Percentiles rank a stretch among this genome's conserved stretches.
Conservation (phyloP, 768 basidiomycete genomes). For the Chalciporus pseudorubinellus region DNA sequence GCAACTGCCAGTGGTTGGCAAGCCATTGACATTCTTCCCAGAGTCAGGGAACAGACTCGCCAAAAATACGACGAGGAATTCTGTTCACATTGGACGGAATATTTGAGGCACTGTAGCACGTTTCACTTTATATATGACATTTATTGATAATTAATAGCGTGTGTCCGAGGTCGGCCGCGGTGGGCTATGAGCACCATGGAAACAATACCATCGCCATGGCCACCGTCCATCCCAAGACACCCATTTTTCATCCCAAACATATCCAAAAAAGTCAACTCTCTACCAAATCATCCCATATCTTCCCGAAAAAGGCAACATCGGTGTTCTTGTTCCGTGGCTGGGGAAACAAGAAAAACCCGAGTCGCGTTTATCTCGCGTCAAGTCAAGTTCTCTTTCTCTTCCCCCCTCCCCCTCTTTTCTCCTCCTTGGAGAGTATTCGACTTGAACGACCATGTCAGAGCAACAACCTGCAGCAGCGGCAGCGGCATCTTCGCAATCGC, state of each 20-base stretch:
- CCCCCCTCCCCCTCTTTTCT: not conserved
- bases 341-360: not conserved
- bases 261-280: not conserved
- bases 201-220: slow-evolving; percentile 4
- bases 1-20: no score
- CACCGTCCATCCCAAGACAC: not conserved
- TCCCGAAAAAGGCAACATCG: not conserved
- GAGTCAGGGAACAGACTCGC: no score
- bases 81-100: no score
- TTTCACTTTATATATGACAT: no score
- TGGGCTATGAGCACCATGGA: slow-evolving; percentile 10
- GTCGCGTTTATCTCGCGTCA: not conserved
- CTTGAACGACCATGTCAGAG: no score
- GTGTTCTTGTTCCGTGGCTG: slow-evolving; percentile 16
- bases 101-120: no score
- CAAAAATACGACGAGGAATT: no score
- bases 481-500: slow-evolving; percentile 6
- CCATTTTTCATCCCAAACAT: not conserved
- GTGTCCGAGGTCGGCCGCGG: no score
- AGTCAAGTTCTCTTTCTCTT: not conserved
- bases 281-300: not conserved
- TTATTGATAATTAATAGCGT: no score
- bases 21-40: no score
- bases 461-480: not conserved
- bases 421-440: not conserved